Percentiles rank a stretch among this genome's conserved stretches.
Evolutionary conservation across 495 filamentous ascomycete species (phyloP).

Genomic region (Parathielavia hyrcaniae): DNA sequence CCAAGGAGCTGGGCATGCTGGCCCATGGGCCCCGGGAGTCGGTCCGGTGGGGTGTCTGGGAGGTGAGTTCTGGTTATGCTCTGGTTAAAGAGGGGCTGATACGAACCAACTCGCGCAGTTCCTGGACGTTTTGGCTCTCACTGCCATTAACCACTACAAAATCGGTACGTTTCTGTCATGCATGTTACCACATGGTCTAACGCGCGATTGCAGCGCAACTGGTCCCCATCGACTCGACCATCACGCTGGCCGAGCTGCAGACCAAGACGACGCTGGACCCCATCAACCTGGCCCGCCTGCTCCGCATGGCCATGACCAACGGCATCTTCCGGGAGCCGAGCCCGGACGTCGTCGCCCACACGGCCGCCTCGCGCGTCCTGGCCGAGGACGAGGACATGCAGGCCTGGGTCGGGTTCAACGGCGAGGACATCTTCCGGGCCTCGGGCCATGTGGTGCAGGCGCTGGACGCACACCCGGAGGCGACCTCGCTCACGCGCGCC

Average conservation of each 20-base stretch:
- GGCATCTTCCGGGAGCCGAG: constrained; percentile 50
- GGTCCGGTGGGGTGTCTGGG: constrained; percentile 40
- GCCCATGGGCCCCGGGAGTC: constrained; percentile 40
- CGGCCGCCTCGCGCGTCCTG: constrained; percentile 42
- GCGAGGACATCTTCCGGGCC: constrained; percentile 48
- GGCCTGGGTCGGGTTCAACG: constrained; percentile 48
- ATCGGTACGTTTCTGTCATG: constrained; percentile 25
- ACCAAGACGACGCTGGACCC: constrained; percentile 37
- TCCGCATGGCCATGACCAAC: constrained; percentile 53
- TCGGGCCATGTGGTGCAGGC: constrained; percentile 38
- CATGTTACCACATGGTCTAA: background rate
- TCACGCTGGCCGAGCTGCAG: constrained; percentile 42
- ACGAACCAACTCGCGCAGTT: constrained; percentile 25
- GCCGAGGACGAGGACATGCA: constrained; percentile 39
- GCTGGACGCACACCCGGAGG: constrained; percentile 36
- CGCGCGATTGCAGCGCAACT: constrained; percentile 30
- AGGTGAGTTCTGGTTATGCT: constrained; percentile 21
- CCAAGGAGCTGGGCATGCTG: constrained; percentile 36
- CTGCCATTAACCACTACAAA: constrained; percentile 37
- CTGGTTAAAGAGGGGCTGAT: background rate
- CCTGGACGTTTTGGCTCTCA: constrained; percentile 35
- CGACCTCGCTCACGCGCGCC: constrained; percentile 36
- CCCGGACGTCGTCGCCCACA: constrained; percentile 49
- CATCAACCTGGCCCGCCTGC: constrained; percentile 44
- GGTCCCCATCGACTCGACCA: constrained; percentile 35